Base-by-base conservation (phyloP, 192 early-diverging fungal genomes). In the Podila horticola region DNA sequence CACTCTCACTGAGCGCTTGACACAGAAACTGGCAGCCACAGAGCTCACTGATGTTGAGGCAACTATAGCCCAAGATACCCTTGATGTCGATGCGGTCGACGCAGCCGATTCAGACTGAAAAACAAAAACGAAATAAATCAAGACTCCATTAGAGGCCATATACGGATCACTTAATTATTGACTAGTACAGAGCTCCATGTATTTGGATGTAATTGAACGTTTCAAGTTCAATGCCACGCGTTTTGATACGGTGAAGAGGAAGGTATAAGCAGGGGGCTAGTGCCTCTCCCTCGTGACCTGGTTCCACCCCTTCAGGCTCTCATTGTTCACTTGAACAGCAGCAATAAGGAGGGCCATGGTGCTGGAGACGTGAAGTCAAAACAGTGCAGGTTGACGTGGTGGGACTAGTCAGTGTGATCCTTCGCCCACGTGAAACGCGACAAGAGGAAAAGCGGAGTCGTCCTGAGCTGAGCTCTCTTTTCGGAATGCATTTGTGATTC, bases 1-100 rank as follows among this genome's bases (percentile, higher is more conserved):
- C 67, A 63, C 77, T 0, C 34, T 81, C 24, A 52, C 77, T 22
- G 77, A 81, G 38, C 71, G 72, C 15, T 15, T 81, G 59, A 62
- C 77, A 5, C 77, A 73, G 28, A 81, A 69, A 30, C 62, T 81
- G 30, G 70, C 76, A 6, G 60, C 55, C 33, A 68, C 62, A 5
- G 71, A 72, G 55, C n/a, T 45, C 49, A 59, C 70, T 13, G 71
- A 73, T 60, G 58, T 81, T 11, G 77, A 73, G 62, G 71, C 58
- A 12, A 81, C 59, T 8, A 31, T 81, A 34, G 71, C 66, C 2
- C 71, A 81, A 64, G 77, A 81, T 66, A 81, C 77, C 55, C 58
- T 81, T 38, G 77, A 81, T 59, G 77, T 81, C 6, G 77, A 64
- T 11, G 77, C 77, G 10, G 77, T 61, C 15, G 77, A 81, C 65